Base-by-base conservation (phyloP, 768 basidiomycete species). In the Boletus pseudo-olivaceus region DNA sequence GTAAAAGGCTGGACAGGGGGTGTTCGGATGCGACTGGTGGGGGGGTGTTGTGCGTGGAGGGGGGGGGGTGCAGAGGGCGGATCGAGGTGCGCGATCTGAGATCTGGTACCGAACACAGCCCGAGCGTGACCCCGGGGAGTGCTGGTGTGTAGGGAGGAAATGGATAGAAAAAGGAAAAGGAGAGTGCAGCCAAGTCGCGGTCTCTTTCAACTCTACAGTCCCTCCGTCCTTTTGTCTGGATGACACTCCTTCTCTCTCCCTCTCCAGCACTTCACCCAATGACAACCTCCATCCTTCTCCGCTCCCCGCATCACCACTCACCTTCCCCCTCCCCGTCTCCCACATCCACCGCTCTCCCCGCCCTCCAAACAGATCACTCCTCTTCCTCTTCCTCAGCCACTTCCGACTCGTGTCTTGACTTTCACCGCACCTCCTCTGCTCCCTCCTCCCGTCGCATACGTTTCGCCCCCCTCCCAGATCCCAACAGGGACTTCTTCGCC, bases 401-500 rank as follows among this genome's bases (percentile, higher is more conserved):
- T 2, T 63, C 66, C 8, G 55, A 45, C 33, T 67, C 65, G 2
- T 63, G 49, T 48, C 47, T 49, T 26, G 59, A 68, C 48, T 54
- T 54, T 4, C 54, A 41, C n/a, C 54, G 41, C 19, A 14, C 51
- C 4, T 49, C 58, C 7, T 54, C 60, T n/a, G 15, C 57, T 0
- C 49, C 47, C 0, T 58, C 61, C 34, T 53, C 61, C 10, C 70
- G 66, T 27, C 68, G 61, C 34, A 93, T 94, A 55, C 82, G 88
- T 56, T 94, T 94, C 58, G 92, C 93, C 0, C 93, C 93, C 1
- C 80, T 94, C 17, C 93, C 93, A 1, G 87, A 89, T 61, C 88
- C 89, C 2, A 76, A 82, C 23, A 77, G 82, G 47, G 77, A 80
- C 56, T 58, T 74, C 59, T 26, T 46, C 23, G 52, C 39, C 29